A percentile compares a stretch with the other conserved stretches of the same genome.
Evolutionary conservation across 441 rosid species (phyloP).

Genomic region (Geranium incanum): DNA sequence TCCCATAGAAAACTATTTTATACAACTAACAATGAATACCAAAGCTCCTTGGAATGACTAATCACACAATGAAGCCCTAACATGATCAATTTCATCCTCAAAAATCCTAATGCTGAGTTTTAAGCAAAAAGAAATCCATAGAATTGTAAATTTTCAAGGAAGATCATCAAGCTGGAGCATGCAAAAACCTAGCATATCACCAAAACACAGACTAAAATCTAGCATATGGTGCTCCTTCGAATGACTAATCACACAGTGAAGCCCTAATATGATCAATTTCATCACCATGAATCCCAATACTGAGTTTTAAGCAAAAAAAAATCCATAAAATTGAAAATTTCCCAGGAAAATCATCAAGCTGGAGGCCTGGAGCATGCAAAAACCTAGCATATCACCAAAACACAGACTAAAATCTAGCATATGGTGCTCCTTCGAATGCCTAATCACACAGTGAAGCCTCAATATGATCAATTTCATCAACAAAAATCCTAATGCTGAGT

Average conservation of each 20-base stretch:
- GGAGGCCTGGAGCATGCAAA: background rate
- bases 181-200: background rate
- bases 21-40: no score
- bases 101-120: no score
- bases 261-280: background rate
- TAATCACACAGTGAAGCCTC: no score
- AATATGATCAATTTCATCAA: no score
- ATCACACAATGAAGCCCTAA: no score
- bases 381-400: background rate
- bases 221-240: background rate
- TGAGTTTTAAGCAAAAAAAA: background rate
- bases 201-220: background rate
- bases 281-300: background rate
- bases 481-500: no score
- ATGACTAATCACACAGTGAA: background rate
- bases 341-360: background rate
- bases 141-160: no score
- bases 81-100: background rate
- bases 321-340: background rate
- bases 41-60: no score
- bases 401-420: no score
- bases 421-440: no score
- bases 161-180: background rate
- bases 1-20: no score
- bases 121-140: no score